Evolutionary conservation across 208 protist genomes (phyloP), one percentile per base, ranked within the genome.

Genomic region (Kentomonas sorsogonicus): DNA sequence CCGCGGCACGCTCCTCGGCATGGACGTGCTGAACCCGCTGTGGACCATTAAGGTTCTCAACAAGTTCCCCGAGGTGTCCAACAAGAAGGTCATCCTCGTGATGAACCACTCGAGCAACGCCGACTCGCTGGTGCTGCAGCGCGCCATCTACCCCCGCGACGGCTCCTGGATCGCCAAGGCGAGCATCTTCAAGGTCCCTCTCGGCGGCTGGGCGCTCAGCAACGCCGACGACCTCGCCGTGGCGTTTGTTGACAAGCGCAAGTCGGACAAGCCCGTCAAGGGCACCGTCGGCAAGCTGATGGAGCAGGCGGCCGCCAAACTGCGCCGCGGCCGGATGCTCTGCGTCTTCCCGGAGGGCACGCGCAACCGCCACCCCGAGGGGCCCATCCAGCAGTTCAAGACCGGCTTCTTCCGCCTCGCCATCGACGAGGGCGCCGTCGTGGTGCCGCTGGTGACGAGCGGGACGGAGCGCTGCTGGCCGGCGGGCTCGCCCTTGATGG

Each of bases 321-420:
- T 94, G 45, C 72, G 76, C 18, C 83, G 83, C 26, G 82, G 83
- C 11, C 87, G 82, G 27, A 79, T 79, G 68, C 68, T 94, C n/a
- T 82, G 78, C 55, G 66, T 95, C 5, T 95, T 91, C 53, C 89
- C 89, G 10, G 89, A 95, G 53, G 89, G 89, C 9, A 64, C 77
- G 25, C 82, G 89, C 40, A 93, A 71, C 71, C 59, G 55, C 40
- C 63, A 80, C 43, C 77, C 84, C n/a, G 77, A 84, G 13, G 83
- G 83, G 22, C 59, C 57, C 2, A 61, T 95, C 1, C 63, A 76
- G 20, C 78, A 80, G 0, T 95, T 91, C 55, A 78, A 82, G 30
- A 72, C 81, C 15, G 89, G 89, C 34, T 92, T 92, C 73, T 95
- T 93, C 57, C 65, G 48, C 30, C 69, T 92, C 2, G 85, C 85